phyloP scores from a whole-genome alignment of 345 rosid genomes.

The Abelmoschus esculentus region DNA sequence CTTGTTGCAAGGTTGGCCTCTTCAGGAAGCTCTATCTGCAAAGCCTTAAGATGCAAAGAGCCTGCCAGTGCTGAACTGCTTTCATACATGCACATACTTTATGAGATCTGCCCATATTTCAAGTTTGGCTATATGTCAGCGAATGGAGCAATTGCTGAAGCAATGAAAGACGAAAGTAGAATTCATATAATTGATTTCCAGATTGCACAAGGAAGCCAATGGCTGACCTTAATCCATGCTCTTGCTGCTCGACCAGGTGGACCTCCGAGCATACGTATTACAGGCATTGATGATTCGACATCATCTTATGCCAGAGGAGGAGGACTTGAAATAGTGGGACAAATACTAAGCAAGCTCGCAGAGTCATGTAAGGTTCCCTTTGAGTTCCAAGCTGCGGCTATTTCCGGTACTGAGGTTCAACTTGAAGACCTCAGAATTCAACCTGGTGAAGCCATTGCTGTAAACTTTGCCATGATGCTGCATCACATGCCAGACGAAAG shows the following conservation, averaged over 20 bases:
- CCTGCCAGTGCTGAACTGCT: slow-evolving; percentile 70
- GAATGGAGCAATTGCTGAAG: slow-evolving; percentile 92
- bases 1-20: slow-evolving; percentile 73
- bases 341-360: slow-evolving; percentile 63
- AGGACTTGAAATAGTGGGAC: slow-evolving; percentile 71
- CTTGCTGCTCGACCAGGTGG: slow-evolving; percentile 85
- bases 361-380: slow-evolving; percentile 65
- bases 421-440: slow-evolving; percentile 52
- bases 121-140: slow-evolving; percentile 92
- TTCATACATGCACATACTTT: slow-evolving; percentile 81
- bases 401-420: slow-evolving; percentile 55
- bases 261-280: slow-evolving; percentile 65
- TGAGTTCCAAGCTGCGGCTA: slow-evolving; percentile 55
- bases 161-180: slow-evolving; percentile 58
- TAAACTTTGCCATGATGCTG: slow-evolving; percentile 68
- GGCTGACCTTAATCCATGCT: slow-evolving; percentile 90
- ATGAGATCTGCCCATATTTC: slow-evolving; percentile 88
- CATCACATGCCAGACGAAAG: slow-evolving; percentile 97
- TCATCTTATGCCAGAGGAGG: slow-evolving; percentile 87
- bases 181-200: slow-evolving; percentile 87
- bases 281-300: slow-evolving; percentile 79
- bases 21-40: slow-evolving; percentile 78
- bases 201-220: slow-evolving; percentile 75
- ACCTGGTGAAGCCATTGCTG: slow-evolving; percentile 70
- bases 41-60: slow-evolving; percentile 76